phyloP scores from a whole-genome alignment of 192 early-diverging fungal species.

The Backusella parvicylindrica region DNA sequence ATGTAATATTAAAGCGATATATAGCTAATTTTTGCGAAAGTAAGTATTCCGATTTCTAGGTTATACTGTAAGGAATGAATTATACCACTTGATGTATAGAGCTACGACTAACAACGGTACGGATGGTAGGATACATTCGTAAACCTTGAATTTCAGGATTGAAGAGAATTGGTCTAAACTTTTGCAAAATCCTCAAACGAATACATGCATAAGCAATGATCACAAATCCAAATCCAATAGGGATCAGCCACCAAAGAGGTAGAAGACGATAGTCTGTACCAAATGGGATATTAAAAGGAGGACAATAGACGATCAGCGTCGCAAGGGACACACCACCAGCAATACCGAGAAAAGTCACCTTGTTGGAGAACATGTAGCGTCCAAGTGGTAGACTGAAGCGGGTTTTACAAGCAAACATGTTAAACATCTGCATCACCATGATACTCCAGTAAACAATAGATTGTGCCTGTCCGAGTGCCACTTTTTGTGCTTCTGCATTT shows the following conservation, averaged over 20 bases:
- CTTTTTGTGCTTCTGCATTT: constrained; percentile 55
- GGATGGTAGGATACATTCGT: constrained; percentile 79
- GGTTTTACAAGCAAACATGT: constrained; percentile 93
- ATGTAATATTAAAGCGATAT: too few relatives aligned
- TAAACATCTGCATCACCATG: constrained; percentile 90
- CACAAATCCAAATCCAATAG: constrained; percentile 75
- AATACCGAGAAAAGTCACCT: constrained; percentile 65
- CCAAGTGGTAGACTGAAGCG: constrained; percentile 65
- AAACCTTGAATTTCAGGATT: constrained; percentile 81
- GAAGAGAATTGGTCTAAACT: constrained; percentile 58
- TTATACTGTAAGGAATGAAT: background rate
- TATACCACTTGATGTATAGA: background rate
- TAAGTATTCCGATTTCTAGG: too few relatives aligned
- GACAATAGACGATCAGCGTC: constrained; percentile 78
- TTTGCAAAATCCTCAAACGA: constrained; percentile 61
- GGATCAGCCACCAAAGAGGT: constrained; percentile 78
- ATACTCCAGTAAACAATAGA: constrained; percentile 77
- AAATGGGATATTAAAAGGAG: constrained; percentile 77
- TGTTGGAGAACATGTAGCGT: constrained; percentile 80
- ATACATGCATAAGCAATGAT: constrained; percentile 72
- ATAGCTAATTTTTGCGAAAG: too few relatives aligned
- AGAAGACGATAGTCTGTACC: constrained; percentile 58
- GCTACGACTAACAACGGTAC: constrained; percentile 5
- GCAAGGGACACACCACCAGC: constrained; percentile 64
- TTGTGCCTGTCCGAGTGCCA: constrained; percentile 75